Evolutionary conservation across 1,139 yeast species (phyloP).

Genomic region (Blastobotrys serpentis): DNA sequence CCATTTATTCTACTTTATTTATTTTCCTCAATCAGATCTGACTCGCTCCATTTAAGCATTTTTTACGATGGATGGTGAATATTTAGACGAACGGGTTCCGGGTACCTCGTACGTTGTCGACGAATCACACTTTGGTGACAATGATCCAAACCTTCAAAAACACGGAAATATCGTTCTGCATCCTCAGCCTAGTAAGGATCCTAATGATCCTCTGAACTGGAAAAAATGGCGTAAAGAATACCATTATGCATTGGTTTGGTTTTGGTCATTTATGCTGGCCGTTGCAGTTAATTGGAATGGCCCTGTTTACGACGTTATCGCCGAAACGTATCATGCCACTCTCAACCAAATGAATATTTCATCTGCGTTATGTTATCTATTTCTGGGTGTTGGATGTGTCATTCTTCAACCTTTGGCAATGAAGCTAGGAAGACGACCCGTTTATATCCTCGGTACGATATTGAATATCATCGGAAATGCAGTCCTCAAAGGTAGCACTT

Average conservation of each 20-base stretch:
- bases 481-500: slow-evolving; percentile 54
- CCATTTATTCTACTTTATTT: too few relatives aligned
- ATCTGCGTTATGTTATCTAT: slow-evolving; percentile 18
- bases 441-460: slow-evolving; percentile 42
- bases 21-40: too few relatives aligned
- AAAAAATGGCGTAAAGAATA: slow-evolving; percentile 9
- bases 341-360: slow-evolving; percentile 37
- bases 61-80: background rate
- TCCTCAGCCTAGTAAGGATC: slow-evolving; percentile 8
- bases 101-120: slow-evolving; percentile 64
- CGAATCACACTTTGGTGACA: slow-evolving; percentile 35
- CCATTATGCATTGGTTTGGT: slow-evolving; percentile 12
- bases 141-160: slow-evolving; percentile 2
- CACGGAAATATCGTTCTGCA: background rate
- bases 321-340: slow-evolving; percentile 22
- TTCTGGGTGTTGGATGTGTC: slow-evolving; percentile 45
- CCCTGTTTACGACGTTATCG: slow-evolving; percentile 11
- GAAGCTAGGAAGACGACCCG: slow-evolving; percentile 51
- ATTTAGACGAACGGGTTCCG: slow-evolving; percentile 8
- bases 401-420: slow-evolving; percentile 47
- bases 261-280: slow-evolving; percentile 15
- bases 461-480: slow-evolving; percentile 29
- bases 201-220: slow-evolving; percentile 2
- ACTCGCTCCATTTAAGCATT: too few relatives aligned
- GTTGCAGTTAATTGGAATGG: slow-evolving; percentile 12